phyloP scores from a whole-genome alignment of 345 rosid genomes.

The Hypericum perforatum region DNA sequence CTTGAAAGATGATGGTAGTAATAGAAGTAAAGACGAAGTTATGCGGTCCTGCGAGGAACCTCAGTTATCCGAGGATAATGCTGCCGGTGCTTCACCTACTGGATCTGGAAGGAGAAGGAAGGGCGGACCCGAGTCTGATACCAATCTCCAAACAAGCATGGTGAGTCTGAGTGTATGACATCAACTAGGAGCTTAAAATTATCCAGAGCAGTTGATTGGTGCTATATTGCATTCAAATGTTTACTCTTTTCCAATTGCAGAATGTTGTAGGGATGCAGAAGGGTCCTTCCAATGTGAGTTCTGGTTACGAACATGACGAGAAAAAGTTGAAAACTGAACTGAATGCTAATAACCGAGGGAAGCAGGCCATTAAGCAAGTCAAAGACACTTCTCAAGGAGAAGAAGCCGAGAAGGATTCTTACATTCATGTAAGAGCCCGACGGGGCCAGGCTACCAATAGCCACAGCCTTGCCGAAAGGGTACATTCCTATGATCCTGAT shows the following conservation, averaged over 20 bases:
- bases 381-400: slow-evolving; percentile 55
- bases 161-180: slow-evolving; percentile 21
- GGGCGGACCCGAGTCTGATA: slow-evolving; percentile 30
- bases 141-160: slow-evolving; percentile 41
- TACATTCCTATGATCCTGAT: slow-evolving; percentile 17
- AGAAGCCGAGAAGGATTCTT: slow-evolving; percentile 67
- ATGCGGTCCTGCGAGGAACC: slow-evolving; percentile 34
- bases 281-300: slow-evolving; percentile 37
- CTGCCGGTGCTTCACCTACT: slow-evolving; percentile 32
- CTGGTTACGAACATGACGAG: slow-evolving; percentile 42
- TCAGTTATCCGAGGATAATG: slow-evolving; percentile 42
- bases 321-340: slow-evolving; percentile 53
- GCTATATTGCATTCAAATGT: too few species aligned
- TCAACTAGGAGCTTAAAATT: background rate
- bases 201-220: slow-evolving; percentile 1
- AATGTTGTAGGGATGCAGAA: slow-evolving; percentile 39
- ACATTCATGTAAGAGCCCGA: slow-evolving; percentile 87
- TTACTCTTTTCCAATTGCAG: slow-evolving; percentile 17
- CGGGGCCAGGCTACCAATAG: slow-evolving; percentile 97
- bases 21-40: slow-evolving; percentile 25
- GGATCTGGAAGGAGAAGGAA: slow-evolving; percentile 44
- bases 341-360: slow-evolving; percentile 35
- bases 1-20: slow-evolving; percentile 33
- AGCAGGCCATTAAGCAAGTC: slow-evolving; percentile 39
- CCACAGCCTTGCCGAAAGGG: slow-evolving; percentile 98